phyloP scores from a whole-genome alignment of 345 rosid genomes.

The Salix dunnii region DNA sequence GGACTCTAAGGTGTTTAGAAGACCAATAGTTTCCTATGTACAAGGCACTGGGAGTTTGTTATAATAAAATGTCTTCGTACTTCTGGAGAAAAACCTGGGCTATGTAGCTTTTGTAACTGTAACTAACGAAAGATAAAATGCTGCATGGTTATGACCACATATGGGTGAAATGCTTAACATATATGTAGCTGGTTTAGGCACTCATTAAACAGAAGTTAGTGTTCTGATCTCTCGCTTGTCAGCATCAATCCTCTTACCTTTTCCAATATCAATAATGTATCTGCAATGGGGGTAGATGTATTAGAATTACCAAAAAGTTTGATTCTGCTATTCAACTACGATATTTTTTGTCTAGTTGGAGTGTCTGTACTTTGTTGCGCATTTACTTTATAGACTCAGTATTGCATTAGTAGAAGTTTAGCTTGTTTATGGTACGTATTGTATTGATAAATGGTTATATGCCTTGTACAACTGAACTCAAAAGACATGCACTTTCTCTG shows the following conservation, averaged over 20 bases:
- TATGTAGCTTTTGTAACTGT: neutral
- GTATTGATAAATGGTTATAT: neutral
- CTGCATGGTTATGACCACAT: neutral
- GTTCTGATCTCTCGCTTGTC: neutral
- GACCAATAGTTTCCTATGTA: neutral
- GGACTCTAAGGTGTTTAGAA: neutral
- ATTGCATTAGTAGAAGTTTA: neutral
- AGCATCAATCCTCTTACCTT: neutral
- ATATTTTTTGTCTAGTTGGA: neutral
- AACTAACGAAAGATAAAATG: neutral
- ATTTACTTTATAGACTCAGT: neutral
- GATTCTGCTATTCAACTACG: neutral
- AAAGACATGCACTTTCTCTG: neutral
- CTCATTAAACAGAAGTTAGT: neutral
- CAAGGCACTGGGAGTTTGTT: neutral
- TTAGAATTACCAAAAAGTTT: neutral
- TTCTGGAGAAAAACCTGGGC: neutral
- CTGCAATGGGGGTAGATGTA: neutral
- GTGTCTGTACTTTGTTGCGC: neutral
- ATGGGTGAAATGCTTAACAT: neutral
- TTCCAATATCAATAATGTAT: neutral
- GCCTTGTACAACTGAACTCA: neutral
- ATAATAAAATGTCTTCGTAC: neutral
- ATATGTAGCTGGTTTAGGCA: neutral
- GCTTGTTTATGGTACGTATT: neutral